phyloP scores from a whole-genome alignment of 441 rosid species.

The Biscutella auriculata region DNA sequence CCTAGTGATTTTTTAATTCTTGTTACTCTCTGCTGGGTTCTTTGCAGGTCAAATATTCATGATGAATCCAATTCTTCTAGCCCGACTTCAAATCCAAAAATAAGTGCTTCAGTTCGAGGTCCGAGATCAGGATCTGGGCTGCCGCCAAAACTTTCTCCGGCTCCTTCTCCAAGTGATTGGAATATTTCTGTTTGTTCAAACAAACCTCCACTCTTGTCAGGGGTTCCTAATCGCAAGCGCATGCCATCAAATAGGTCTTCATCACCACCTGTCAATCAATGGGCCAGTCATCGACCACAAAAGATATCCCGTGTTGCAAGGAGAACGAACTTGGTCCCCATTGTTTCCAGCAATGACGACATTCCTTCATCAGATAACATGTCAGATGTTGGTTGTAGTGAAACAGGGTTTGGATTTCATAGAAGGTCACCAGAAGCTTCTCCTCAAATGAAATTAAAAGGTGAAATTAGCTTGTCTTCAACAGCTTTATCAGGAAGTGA shows the following conservation, averaged over 20 bases:
- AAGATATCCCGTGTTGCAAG: conserved; percentile 86
- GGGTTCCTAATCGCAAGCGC: conserved; percentile 71
- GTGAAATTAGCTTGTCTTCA: conserved; percentile 54
- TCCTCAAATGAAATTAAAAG: conserved; percentile 64
- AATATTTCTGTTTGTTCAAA: conserved; percentile 72
- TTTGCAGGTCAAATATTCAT: conserved; percentile 53
- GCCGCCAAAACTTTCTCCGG: conserved; percentile 63
- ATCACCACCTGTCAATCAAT: conserved; percentile 82
- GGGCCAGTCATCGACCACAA: conserved; percentile 90
- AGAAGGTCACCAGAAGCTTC: conserved; percentile 59
- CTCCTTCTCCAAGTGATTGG: conserved; percentile 69
- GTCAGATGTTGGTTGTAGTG: conserved; percentile 67
- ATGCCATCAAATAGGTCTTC: conserved; percentile 60
- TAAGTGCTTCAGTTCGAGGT: conserved; percentile 61
- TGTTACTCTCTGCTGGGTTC: conserved; percentile 14
- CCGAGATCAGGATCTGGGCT: conserved; percentile 68
- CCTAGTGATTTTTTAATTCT: background rate
- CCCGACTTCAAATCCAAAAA: conserved; percentile 63
- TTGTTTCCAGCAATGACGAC: conserved; percentile 66
- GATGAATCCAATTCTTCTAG: conserved; percentile 81
- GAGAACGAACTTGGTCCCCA: conserved; percentile 75
- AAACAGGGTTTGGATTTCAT: conserved; percentile 55
- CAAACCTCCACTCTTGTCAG: conserved; percentile 64
- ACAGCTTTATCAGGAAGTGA: conserved; percentile 88
- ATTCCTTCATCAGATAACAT: conserved; percentile 51